phyloP scores from a whole-genome alignment of 2,329 filamentous ascomycete species.

The Diplodia mutila region DNA sequence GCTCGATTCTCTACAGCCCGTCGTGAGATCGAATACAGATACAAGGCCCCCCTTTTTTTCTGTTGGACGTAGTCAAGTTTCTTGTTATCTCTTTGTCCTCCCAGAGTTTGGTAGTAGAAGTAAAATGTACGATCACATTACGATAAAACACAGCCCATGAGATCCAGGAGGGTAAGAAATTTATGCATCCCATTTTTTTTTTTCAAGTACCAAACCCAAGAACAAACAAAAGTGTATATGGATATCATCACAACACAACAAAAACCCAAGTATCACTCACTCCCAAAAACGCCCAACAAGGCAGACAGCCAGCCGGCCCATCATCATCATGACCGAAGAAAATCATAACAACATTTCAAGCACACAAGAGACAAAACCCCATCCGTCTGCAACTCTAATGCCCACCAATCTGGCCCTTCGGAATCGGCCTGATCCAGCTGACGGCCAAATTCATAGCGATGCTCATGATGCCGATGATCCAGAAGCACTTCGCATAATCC shows the following conservation, averaged over 20 bases:
- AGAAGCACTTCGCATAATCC: conserved; percentile 71
- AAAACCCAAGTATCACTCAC: neutral
- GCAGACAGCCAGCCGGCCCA: no score
- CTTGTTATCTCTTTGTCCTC: neutral
- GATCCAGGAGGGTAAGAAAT: neutral
- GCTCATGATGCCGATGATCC: conserved; percentile 79
- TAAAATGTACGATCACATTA: neutral
- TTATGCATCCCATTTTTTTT: neutral
- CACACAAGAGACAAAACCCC: neutral
- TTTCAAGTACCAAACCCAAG: neutral
- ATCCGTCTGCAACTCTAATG: conserved; percentile 11
- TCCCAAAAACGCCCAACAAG: neutral
- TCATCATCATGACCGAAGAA: neutral
- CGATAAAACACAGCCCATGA: neutral
- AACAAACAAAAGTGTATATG: neutral
- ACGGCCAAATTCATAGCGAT: conserved; percentile 71
- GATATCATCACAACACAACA: conserved; percentile 1
- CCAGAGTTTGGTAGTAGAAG: neutral
- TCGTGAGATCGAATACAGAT: no score
- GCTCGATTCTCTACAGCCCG: no score
- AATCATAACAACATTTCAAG: neutral
- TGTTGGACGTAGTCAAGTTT: no score
- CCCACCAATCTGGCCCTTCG: conserved; percentile 58
- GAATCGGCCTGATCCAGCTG: conserved; percentile 64
- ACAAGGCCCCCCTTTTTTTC: no score